Base-by-base conservation (phyloP, 83 land plant genomes). In the Diphasiastrum complanatum region DNA sequence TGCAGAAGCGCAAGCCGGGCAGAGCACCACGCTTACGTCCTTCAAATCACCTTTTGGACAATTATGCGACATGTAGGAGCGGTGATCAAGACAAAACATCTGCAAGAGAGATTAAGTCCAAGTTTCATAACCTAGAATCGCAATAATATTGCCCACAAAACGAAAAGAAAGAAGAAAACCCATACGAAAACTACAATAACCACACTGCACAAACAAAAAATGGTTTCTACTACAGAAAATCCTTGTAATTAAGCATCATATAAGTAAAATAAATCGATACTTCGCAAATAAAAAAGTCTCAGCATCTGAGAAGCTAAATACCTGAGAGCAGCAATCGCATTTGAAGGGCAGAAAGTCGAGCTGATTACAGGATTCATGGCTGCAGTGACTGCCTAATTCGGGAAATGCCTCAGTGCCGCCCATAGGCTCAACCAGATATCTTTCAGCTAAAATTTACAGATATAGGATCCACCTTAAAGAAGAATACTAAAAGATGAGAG, bases 41-140 rank as follows among this genome's bases (percentile, higher is more conserved):
- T 69, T 73, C 52, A 45, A 65, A 4, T 71, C 75, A 0, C 74
- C 75, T 6, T 79, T 81, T 5, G 83, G 78, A 67, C 96, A 90
- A 2, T 67, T 59, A 66, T 90, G 92, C 1, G 76, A 38, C 43
- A 54, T 75, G 70, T 75, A 81, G 0, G 82, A 64, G 25, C 92
- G 61, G 67, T 90, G 92, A 63, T 90, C 89, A 31, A 81, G 36
- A 62, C 96, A 90, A 33, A 86, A 90, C 31, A 82, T 72, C 87
- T 86, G 72, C 10, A 48, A 24, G 19, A 4, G 29, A 25, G 5
- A 0, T 25, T 29, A 49, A 36, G 38, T 18, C 1, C 14, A 2
- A 32, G 23, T 20, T 12, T 19, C 41, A 33, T 11, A 4, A 61
- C 16, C 23, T 28, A 25, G 50, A 47, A 6, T 33, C 45, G 11